These are phyloP conservation scores for Fusarium xyrophilum DNA, from an alignment of 2,329 filamentous ascomycete genomes.

Conservation along the genomic window DNA sequence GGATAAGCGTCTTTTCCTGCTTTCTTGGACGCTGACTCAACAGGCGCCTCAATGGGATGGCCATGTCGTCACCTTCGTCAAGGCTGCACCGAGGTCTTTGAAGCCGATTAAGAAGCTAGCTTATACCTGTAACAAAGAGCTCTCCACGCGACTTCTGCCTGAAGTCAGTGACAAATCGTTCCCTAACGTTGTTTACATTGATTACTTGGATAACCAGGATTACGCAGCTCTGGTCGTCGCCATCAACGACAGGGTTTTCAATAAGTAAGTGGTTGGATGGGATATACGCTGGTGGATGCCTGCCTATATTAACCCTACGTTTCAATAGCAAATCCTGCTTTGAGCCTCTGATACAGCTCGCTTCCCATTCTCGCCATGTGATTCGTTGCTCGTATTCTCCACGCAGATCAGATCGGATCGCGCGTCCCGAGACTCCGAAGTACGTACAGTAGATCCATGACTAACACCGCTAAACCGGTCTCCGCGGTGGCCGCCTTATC, in stretches of 20 bases:
- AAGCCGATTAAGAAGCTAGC: slow-evolving; percentile 5
- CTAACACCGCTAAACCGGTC: slow-evolving; percentile 14
- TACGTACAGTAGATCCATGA: slow-evolving; percentile 11
- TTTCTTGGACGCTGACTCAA: slow-evolving; percentile 9
- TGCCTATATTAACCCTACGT: neutral
- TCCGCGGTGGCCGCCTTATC: slow-evolving; percentile 23
- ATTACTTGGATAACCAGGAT: slow-evolving; percentile 8
- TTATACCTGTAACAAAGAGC: slow-evolving; percentile 5
- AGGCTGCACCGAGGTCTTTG: neutral
- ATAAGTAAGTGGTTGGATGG: neutral
- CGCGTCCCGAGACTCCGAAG: slow-evolving; percentile 2
- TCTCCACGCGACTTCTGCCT: neutral
- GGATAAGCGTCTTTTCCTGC: slow-evolving; percentile 1
- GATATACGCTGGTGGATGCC: neutral
- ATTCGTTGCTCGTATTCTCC: neutral
- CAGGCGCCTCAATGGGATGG: slow-evolving; percentile 2
- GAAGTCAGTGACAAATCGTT: slow-evolving; percentile 2
- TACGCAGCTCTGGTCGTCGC: slow-evolving; percentile 9
- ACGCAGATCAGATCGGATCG: slow-evolving; percentile 19
- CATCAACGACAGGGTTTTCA: slow-evolving; percentile 15
- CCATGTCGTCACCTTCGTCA: neutral
- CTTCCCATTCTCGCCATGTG: neutral
- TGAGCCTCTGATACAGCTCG: neutral
- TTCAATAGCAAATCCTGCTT: neutral
- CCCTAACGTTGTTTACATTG: slow-evolving; percentile 13